phyloP scores from a whole-genome alignment of 169 alveolate species.

The Besnoitia besnoiti region DNA sequence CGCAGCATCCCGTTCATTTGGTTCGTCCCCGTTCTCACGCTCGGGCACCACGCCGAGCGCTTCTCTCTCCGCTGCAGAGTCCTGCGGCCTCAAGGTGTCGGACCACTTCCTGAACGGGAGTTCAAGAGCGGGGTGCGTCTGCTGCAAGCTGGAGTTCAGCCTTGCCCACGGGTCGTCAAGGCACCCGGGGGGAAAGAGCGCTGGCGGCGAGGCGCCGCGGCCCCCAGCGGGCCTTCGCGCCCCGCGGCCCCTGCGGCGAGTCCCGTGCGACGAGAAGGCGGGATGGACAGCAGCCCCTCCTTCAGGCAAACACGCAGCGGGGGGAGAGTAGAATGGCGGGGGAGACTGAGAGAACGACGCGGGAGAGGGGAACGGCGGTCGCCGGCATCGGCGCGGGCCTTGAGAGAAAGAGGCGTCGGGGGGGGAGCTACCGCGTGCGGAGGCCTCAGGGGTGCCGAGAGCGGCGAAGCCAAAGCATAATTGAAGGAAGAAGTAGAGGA shows the following conservation, averaged over 20 bases:
- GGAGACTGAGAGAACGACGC: background rate
- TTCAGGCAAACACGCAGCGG: background rate
- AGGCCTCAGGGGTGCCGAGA: background rate
- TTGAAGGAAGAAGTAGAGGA: background rate
- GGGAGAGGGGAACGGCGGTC: background rate
- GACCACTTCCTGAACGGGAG: background rate
- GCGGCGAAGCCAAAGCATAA: background rate
- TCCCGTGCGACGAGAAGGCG: background rate
- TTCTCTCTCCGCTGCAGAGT: too few relatives aligned
- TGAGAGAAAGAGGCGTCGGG: too few relatives aligned
- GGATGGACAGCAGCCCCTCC: background rate
- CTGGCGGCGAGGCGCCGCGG: background rate
- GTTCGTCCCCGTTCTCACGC: too few relatives aligned
- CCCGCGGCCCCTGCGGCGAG: background rate
- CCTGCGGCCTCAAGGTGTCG: too few relatives aligned
- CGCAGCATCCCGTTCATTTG: too few relatives aligned
- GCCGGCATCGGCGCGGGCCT: background rate
- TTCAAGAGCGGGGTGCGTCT: background rate
- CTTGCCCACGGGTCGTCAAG: conserved; percentile 18
- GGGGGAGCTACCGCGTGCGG: background rate
- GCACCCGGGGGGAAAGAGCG: background rate
- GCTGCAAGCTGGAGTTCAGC: background rate
- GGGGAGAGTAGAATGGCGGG: background rate
- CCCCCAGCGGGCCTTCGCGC: background rate
- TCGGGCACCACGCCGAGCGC: too few relatives aligned